Evolutionary conservation across 441 rosid genomes (phyloP), one percentile per base, ranked within the genome.

Genomic region (Adansonia rubrostipa): DNA sequence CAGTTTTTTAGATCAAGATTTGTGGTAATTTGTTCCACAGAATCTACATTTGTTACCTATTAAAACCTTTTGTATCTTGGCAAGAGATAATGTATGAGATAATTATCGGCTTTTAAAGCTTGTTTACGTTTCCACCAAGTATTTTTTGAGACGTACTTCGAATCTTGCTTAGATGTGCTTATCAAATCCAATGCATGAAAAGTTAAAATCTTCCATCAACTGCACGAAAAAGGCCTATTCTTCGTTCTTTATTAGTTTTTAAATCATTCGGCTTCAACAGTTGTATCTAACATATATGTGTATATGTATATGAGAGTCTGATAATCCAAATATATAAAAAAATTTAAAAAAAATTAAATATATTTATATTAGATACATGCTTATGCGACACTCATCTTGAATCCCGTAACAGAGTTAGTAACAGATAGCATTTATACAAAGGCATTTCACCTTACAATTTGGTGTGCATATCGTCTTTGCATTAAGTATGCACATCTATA

Each of bases 381-480:
- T 47, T 47, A 47, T 5, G 19, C 13, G 28, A 24, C 17, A 24
- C 66, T 24, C 28, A 62, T 17, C 42, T 3, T 24, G 2, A 62
- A 8, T 62, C 9, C 3, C 9, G 28, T 5, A 33, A 1, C 66
- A 28, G 9, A 57, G 10, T 73, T 22, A 44, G 68, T 19, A 73
- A 73, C 58, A 47, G 47, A 62, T 1, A 54, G 63, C 47, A 33
- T 71, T 71, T 54, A 54, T 72, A 75, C 64, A 70, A 22, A 70
- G 73, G 70, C 50, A 80, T 50, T 65, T 70, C 63, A 69, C 67
- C 78, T 67, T 74, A 75, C 76, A 74, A 78, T 79, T 77, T 80
- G 79, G 50, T 79, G 69, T 58, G 51, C 75, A 76, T 36, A 58
- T 66, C 45, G 28, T 24, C 28, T 24, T 24, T 24, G 28, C 28